Evolutionary conservation across 2,329 filamentous ascomycete genomes (phyloP).

Genomic region (Colletotrichum graminicola): DNA sequence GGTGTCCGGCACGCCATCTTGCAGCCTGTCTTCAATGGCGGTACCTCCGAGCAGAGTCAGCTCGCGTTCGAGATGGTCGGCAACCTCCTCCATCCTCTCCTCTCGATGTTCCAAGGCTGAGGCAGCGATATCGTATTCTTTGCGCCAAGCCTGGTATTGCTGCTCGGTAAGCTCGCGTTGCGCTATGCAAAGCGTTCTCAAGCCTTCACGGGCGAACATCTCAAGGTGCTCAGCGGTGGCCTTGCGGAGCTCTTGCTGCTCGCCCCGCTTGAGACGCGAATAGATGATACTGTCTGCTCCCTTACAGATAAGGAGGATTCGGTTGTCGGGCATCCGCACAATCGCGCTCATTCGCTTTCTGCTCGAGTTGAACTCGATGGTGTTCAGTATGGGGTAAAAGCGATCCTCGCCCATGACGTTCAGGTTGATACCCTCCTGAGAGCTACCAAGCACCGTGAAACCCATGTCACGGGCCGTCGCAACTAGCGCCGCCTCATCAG

Average conservation of each 20-base stretch:
- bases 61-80: slow-evolving; percentile 91
- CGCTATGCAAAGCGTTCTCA: slow-evolving; percentile 94
- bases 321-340: slow-evolving; percentile 91
- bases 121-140: slow-evolving; percentile 88
- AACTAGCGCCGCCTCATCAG: slow-evolving; percentile 94
- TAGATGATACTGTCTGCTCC: slow-evolving; percentile 98
- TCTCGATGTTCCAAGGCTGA: slow-evolving; percentile 87
- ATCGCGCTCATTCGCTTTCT: slow-evolving; percentile 99
- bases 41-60: slow-evolving; percentile 91
- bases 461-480: slow-evolving; percentile 95
- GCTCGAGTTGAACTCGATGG: slow-evolving; percentile 96
- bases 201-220: slow-evolving; percentile 94
- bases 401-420: slow-evolving; percentile 90
- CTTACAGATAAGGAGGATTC: slow-evolving; percentile 94
- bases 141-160: slow-evolving; percentile 87
- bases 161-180: slow-evolving; percentile 83
- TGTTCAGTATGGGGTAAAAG: slow-evolving; percentile 90
- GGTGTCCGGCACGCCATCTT: slow-evolving; percentile 96
- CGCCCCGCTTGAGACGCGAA: slow-evolving; percentile 84
- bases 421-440: slow-evolving; percentile 83
- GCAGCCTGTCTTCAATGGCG: slow-evolving; percentile 95
- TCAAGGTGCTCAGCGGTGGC: slow-evolving; percentile 94
- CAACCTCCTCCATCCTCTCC: slow-evolving; percentile 90
- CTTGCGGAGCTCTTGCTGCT: slow-evolving; percentile 86
- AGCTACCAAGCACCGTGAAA: slow-evolving; percentile 88